Evolutionary conservation across 495 filamentous ascomycete species (phyloP), one percentile per base, ranked within the genome.

Genomic region (Penicillium canariense): DNA sequence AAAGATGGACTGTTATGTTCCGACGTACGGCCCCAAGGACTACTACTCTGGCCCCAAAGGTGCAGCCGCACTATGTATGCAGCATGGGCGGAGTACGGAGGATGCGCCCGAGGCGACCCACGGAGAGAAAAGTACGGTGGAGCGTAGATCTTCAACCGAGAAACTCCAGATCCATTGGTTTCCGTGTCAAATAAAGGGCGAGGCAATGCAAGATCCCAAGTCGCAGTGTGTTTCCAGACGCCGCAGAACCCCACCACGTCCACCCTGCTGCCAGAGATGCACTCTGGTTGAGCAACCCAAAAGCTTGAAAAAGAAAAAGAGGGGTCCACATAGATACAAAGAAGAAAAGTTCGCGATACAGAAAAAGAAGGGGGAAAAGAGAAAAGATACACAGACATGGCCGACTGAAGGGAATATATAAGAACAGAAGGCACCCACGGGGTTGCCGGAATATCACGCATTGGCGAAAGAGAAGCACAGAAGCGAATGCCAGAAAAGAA

Each of bases 271-370:
- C 48, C 39, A 17, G 26, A 20, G 18, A 27, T n/a, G 38, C 22
- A 50, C 46, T 47, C 53, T 44, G 48, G 54, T 36, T 14, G 45
- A 51, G 34, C 48, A 52, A 35, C 38, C n/a, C n/a, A 18, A 20
- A 42, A 48, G 34, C 50, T 26, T 4, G 22, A n/a, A 42, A 31
- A 39, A 15, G 25, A 48, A 44, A 39, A 38, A 23, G 15, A 42
- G 5, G 43, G 22, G 26, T 23, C 31, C 49, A 48, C 8, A 56
- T 58, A 60, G 43, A 54, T 60, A 63, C 55, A 62, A 20, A 53
- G 28, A 31, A 44, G 42, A 22, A 28, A 28, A 27, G 17, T 15
- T 23, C 20, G 15, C 25, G 12, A 15, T 25, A 34, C 6, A 34
- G 34, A 50, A 47, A 36, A 51, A 15, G 40, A 5, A 11, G 46